Evolutionary conservation across 495 filamentous ascomycete genomes (phyloP), one percentile per base, ranked within the genome.

Genomic region (Aspergillus bertholletiae): DNA sequence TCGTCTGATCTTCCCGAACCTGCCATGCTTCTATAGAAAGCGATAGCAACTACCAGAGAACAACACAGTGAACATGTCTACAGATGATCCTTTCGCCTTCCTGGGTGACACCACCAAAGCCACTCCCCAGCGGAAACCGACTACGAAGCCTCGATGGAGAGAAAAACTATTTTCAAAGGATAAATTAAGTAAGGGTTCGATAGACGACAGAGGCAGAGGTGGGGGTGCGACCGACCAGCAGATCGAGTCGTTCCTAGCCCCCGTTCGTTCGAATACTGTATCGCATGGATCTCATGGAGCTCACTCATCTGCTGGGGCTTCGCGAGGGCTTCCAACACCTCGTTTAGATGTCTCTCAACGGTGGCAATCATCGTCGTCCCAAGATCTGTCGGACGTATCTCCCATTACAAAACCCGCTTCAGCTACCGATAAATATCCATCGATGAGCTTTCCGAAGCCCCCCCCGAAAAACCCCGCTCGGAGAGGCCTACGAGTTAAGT

Each of bases 401-500:
- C 45, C 58, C 35, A 26, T 45, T 61, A 28, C 61, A 34, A 47
- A 58, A 47, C 47, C 56, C 43, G 58, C 60, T 35, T 57, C 58
- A 39, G 54, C 61, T 53, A 47, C 58, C 44, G 58, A 57, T 27
- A 15, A 43, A 20, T 49, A 52, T 30, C 55, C 59, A 5, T 28
- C 56, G 12, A 21, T 49, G 53, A 48, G 22, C 47, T 22, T 56
- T 5, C 32, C 62, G 21, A 61, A 50, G 35, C 53, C 60, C 37
- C 63, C 57, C 20, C 59, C 45, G 18, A 74, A 74, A 49, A 61
- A 64, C 15, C 64, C 71, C 47, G 73, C 75, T 40, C 76, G 75
- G 54, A 88, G 88, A 63, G 84, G 84, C 3, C 70, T 93, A 54
- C 68, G 67, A 17, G 90, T 96, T n/a, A 80, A 76, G 40, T 96